Base-by-base conservation (phyloP, 1,284 basidiomycete genomes). In the Tranzscheliella williamsii region DNA sequence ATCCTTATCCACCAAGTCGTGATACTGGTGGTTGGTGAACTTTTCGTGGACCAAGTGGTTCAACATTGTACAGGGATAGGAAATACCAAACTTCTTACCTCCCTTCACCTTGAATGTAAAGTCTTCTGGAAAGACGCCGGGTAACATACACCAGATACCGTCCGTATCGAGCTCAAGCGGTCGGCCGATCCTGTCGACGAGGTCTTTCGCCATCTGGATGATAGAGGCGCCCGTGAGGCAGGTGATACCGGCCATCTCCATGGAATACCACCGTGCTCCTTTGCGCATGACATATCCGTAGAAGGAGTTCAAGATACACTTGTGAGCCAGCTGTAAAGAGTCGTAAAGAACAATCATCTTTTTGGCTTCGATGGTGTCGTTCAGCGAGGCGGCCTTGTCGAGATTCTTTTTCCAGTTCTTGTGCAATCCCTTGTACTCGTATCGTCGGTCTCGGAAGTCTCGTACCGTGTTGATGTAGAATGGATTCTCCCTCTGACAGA, bases 191-290 rank as follows among this genome's bases (percentile, higher is more conserved):
- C 95, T 90, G 71, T 98, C 95, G 21, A 99, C 95, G 21, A 79
- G 69, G 58, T 94, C 89, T 29, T 95, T 86, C n/a, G 95, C 95
- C 91, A 98, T 94, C 79, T 99, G 95, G 70, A 99, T 99, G 80
- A 99, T 98, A 4, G 86, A 91, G 5, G 95, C 93, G n/a, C 95
- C 95, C 0, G 95, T 98, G 38, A 98, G 81, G 81, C 95, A 99
- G 8, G 95, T 99, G 70, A 99, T 97, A 17, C 95, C 95, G 0
- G 95, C 95, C 95, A 99, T 99, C 81, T 99, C 95, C 95, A 99
- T 98, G 29, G 93, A 97, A 80, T 98, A 94, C 95, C 95, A 99
- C 18, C 95, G 84, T 15, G 95, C 95, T 49, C 95, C 95, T 78
- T 99, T 99, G 29, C 94, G 87, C 95, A 98, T 99, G 78, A 99